Evolutionary conservation across 495 filamentous ascomycete species (phyloP), one percentile per base, ranked within the genome.

Genomic region (Penicillium bovifimosum): DNA sequence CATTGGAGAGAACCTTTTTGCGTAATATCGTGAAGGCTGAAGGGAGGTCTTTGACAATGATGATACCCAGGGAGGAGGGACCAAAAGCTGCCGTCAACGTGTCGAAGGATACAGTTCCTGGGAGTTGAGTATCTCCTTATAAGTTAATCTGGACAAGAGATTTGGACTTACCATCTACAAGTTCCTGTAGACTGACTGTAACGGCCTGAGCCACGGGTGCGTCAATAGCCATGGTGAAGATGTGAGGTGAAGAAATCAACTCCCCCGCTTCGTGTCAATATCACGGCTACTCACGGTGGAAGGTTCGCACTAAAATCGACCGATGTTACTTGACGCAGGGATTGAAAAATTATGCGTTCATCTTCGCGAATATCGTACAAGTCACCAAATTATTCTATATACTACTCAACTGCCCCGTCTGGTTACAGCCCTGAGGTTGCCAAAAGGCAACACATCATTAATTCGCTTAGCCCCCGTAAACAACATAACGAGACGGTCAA

Each of bases 401-500:
- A n/a, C 55, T 64, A 32, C 58, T 83, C 80, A 5, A 78, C 79
- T 43, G 50, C 27, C 45, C 48, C 58, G 52, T 40, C 59, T 59
- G 2, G 67, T 74, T 17, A 77, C 72, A 34, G 67, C 54, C 68
- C 83, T 79, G 65, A 98, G 61, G 49, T 75, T 95, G 11, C 93
- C 93, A 76, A 98, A 98, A 24, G 85, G 79, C 63, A 98, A 70
- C 2, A 90, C 85, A 60, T 97, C 90, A 27, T 76, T 76, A 58
- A 98, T 97, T 63, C 83, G 78, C 63, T 79, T 77, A 32, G 80
- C 74, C 1, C 88, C 90, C 2, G 82, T 79, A 50, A 96, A 87
- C 17, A 96, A 68, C 93, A 98, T 98, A 32, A 85, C 81, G 43
- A 97, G 72, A 50, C 93, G 76, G 68, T 98, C 93, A 28, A 97